Conservation (phyloP, 2,329 filamentous ascomycete species). For the Lasiodiplodia gonubiensis region DNA sequence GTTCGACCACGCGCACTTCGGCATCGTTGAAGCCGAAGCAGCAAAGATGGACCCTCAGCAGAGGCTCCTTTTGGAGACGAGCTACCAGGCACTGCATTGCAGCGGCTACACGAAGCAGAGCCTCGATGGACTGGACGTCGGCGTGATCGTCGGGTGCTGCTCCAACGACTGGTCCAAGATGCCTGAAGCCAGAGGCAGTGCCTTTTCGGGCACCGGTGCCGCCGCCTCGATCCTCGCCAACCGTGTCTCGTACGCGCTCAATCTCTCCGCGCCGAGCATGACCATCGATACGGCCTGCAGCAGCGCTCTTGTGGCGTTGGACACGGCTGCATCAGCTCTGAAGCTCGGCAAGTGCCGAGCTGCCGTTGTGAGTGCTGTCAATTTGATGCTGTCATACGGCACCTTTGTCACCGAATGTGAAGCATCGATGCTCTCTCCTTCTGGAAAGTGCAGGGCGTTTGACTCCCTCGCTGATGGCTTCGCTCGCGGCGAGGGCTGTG, state of each 20-base stretch:
- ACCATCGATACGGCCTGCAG: conserved; percentile 48
- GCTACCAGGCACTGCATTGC: conserved; percentile 31
- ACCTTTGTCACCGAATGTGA: conserved; percentile 39
- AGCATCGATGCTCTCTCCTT: conserved; percentile 34
- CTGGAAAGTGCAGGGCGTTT: conserved; percentile 38
- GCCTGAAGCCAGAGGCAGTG: conserved; percentile 43
- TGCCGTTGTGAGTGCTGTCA: conserved; percentile 43
- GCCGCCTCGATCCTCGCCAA: conserved; percentile 46
- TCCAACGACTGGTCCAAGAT: conserved; percentile 46
- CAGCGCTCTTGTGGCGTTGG: conserved; percentile 41
- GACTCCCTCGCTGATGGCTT: conserved; percentile 41
- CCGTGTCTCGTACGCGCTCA: conserved; percentile 43
- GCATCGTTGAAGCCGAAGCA: conserved; percentile 32
- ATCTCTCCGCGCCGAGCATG: conserved; percentile 49
- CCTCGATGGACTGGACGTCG: conserved; percentile 35
- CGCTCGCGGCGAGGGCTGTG: conserved; percentile 42
- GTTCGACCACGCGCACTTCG: conserved; percentile 39
- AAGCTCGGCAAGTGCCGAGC: conserved; percentile 38
- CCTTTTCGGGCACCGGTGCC: conserved; percentile 50
- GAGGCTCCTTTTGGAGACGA: conserved; percentile 30
- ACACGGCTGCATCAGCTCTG: conserved; percentile 40
- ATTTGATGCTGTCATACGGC: conserved; percentile 42
- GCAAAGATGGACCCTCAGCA: conserved; percentile 34
- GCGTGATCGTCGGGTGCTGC: conserved; percentile 36
- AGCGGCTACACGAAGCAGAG: conserved; percentile 30